phyloP scores from a whole-genome alignment of 192 early-diverging fungal genomes.

The Coemansia sp. region DNA sequence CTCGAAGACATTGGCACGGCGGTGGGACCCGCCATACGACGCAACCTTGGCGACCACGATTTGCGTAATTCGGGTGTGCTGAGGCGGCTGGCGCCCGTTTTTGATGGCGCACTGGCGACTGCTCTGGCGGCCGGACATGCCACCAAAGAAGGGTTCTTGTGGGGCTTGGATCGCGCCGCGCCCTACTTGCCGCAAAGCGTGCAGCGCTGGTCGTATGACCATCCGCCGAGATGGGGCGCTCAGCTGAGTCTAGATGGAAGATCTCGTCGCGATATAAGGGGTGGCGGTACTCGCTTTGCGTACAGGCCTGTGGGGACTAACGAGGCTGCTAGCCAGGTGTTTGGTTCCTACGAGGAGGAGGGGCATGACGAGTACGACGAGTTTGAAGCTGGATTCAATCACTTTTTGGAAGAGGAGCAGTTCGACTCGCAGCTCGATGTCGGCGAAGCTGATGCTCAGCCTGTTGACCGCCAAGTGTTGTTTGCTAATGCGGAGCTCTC shows the following conservation, averaged over 20 bases:
- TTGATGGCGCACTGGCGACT: constrained; percentile 39
- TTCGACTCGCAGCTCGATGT: constrained; percentile 1
- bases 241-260: constrained; percentile 34
- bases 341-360: constrained; percentile 13
- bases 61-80: constrained; percentile 18
- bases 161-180: constrained; percentile 39
- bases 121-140: constrained; percentile 33
- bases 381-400: constrained; percentile 49
- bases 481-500: constrained; percentile 50
- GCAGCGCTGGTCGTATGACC: constrained; percentile 52
- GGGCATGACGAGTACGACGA: constrained; percentile 44
- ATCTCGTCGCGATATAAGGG: constrained; percentile 17
- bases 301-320: constrained; percentile 36
- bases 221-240: constrained; percentile 49
- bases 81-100: constrained; percentile 39
- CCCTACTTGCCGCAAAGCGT: constrained; percentile 39
- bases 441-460: constrained; percentile 27
- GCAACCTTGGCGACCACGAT: constrained; percentile 8
- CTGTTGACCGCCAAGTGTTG: constrained; percentile 44
- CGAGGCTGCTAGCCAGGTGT: constrained; percentile 24
- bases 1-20: constrained; percentile 44
- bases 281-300: constrained; percentile 22
- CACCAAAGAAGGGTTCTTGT: constrained; percentile 32
- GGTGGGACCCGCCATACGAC: constrained; percentile 24
- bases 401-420: constrained; percentile 47